Evolutionary conservation across 2,329 filamentous ascomycete species (phyloP).

Genomic region (Ilyonectria destructans): DNA sequence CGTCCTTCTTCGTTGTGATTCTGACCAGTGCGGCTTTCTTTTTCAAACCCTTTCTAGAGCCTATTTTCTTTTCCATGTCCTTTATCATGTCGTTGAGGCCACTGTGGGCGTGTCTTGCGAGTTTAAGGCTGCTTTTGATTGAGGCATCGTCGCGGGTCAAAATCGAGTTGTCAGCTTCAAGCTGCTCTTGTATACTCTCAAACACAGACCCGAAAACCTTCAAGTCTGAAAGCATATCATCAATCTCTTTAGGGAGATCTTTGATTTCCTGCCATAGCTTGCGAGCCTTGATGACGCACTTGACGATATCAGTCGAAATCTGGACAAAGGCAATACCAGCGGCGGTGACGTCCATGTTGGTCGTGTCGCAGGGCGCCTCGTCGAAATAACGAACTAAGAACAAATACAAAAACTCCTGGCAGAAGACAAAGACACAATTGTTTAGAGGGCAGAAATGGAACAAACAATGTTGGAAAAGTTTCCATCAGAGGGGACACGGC

Average conservation of each 20-base stretch:
- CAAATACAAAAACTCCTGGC: neutral
- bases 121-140: constrained; percentile 18
- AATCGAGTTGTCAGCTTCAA: constrained; percentile 21
- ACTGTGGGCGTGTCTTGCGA: constrained; percentile 32
- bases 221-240: constrained; percentile 40
- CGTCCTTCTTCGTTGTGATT: constrained; percentile 40
- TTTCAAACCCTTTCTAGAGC: constrained; percentile 30
- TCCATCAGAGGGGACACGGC: constrained; percentile 29
- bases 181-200: constrained; percentile 33
- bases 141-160: constrained; percentile 23
- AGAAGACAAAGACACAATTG: neutral
- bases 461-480: neutral
- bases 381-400: neutral
- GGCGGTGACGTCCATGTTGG: constrained; percentile 42
- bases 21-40: constrained; percentile 41
- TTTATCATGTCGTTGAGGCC: constrained; percentile 37
- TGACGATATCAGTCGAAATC: constrained; percentile 40
- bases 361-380: neutral
- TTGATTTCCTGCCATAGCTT: constrained; percentile 47
- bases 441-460: neutral
- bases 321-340: constrained; percentile 48
- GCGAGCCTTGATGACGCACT: constrained; percentile 40
- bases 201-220: constrained; percentile 37
- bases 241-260: constrained; percentile 43
- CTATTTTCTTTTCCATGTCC: constrained; percentile 34